Percentiles rank a stretch among this genome's conserved stretches.
Evolutionary conservation across 129 eudicot species (phyloP).

Genomic region (Chrysanthemum seticuspe): DNA sequence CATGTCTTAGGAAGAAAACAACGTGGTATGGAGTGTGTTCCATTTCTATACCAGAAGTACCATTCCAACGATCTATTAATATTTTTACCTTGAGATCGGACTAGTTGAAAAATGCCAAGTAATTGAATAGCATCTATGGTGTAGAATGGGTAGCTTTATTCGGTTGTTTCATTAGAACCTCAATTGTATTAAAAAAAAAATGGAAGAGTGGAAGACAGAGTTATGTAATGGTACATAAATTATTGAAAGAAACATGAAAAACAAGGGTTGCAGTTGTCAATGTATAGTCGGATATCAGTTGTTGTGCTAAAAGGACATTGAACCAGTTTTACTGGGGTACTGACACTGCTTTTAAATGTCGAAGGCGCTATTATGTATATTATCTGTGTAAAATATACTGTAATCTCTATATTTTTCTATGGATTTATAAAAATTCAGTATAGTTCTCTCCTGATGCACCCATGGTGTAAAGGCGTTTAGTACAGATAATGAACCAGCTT

Average conservation of each 20-base stretch:
- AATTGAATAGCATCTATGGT: slow-evolving; percentile 1
- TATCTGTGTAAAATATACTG: background rate
- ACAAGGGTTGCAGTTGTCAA: slow-evolving; percentile 6
- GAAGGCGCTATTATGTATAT: background rate
- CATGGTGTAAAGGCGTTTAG: no score
- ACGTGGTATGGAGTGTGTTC: background rate
- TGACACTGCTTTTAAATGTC: no score
- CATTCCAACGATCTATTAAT: background rate
- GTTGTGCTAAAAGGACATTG: no score
- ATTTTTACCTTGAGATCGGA: background rate
- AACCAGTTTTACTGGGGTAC: no score
- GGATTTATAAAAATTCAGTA: no score
- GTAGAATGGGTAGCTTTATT: slow-evolving; percentile 9
- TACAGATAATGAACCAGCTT: background rate
- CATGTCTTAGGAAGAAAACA: no score
- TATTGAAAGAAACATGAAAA: background rate
- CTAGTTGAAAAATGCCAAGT: background rate
- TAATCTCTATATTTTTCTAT: no score
- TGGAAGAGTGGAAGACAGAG: background rate
- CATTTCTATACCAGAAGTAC: background rate
- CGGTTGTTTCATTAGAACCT: background rate
- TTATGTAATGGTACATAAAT: slow-evolving; percentile 2
- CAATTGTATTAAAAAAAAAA: background rate
- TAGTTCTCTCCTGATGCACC: no score
- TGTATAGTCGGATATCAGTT: background rate